Conservation (phyloP, 2,329 filamentous ascomycete genomes). For the Fusarium pilosicola region DNA sequence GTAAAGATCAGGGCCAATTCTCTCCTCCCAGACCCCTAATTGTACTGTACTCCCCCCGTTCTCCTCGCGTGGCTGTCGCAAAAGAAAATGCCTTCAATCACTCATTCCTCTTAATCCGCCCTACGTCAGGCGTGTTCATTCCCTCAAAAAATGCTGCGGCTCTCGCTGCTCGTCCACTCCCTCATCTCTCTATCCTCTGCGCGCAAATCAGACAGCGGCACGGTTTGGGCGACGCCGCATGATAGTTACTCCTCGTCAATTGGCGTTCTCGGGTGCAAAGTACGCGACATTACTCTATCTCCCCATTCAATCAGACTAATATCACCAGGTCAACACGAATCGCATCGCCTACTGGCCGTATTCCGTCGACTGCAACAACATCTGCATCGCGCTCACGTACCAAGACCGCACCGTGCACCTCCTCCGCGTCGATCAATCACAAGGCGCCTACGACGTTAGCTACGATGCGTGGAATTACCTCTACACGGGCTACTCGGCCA, state of each 20-base stretch:
- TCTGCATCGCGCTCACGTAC: slow-evolving; percentile 65
- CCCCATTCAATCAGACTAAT: background rate
- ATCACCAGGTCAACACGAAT: slow-evolving; percentile 60
- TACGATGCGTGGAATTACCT: slow-evolving; percentile 73
- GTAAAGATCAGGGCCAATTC: slow-evolving; percentile 6
- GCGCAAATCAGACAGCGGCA: slow-evolving; percentile 21
- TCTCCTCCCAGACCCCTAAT: slow-evolving; percentile 19
- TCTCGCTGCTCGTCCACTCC: slow-evolving; percentile 19
- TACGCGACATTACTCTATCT: background rate
- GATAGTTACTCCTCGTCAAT: slow-evolving; percentile 67
- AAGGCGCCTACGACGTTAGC: slow-evolving; percentile 66
- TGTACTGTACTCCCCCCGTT: background rate
- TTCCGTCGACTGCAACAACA: slow-evolving; percentile 63
- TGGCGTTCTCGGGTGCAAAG: slow-evolving; percentile 69
- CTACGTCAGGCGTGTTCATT: slow-evolving; percentile 14
- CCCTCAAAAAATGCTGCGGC: slow-evolving; percentile 18
- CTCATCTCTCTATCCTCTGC: slow-evolving; percentile 3
- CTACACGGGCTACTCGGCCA: slow-evolving; percentile 58
- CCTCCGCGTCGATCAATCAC: slow-evolving; percentile 66
- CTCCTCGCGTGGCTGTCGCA: slow-evolving; percentile 28
- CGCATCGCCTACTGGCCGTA: slow-evolving; percentile 70
- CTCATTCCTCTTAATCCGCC: slow-evolving; percentile 19
- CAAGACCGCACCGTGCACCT: slow-evolving; percentile 65
- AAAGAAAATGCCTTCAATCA: slow-evolving; percentile 27
- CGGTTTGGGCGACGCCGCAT: slow-evolving; percentile 61